These are phyloP conservation scores for Pichia inconspicua DNA, from an alignment of 1,139 yeast genomes.

Conservation along the genomic window DNA sequence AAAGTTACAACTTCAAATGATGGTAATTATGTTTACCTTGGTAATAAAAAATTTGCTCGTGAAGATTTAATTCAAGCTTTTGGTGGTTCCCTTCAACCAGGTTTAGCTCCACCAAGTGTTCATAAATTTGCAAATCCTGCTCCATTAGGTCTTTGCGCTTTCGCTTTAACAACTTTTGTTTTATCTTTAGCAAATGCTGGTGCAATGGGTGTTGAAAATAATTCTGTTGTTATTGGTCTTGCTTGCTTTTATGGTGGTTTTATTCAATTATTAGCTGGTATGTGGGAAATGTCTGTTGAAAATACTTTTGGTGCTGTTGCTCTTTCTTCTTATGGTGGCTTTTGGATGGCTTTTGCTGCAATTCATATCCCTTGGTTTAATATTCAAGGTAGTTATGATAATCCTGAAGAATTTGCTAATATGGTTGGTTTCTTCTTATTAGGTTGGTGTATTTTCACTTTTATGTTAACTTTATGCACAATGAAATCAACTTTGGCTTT, in stretches of 20 bases:
- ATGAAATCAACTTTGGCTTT: conserved; percentile 75
- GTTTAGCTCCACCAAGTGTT: conserved; percentile 54
- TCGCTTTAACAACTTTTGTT: conserved; percentile 80
- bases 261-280: conserved; percentile 65
- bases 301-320: conserved; percentile 92
- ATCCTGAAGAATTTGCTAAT: conserved; percentile 33
- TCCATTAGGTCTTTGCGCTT: conserved; percentile 77
- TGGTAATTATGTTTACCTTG: conserved; percentile 61
- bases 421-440: conserved; percentile 70
- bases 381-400: conserved; percentile 42
- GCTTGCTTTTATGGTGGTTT: conserved; percentile 86
- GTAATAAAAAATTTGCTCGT: conserved; percentile 59
- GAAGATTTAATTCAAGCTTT: conserved; percentile 59
- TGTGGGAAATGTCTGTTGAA: conserved; percentile 68
- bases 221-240: conserved; percentile 58
- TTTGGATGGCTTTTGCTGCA: conserved; percentile 53
- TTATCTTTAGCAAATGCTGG: conserved; percentile 56
- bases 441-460: conserved; percentile 78
- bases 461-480: conserved; percentile 58
- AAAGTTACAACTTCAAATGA: conserved; percentile 23
- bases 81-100: conserved; percentile 67
- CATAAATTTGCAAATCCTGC: conserved; percentile 82
- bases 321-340: conserved; percentile 74
- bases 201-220: conserved; percentile 48
- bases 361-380: conserved; percentile 69